Evolutionary conservation across 2,329 filamentous ascomycete species (phyloP), one percentile per base, ranked within the genome.

Genomic region (Colletotrichum truncatum): DNA sequence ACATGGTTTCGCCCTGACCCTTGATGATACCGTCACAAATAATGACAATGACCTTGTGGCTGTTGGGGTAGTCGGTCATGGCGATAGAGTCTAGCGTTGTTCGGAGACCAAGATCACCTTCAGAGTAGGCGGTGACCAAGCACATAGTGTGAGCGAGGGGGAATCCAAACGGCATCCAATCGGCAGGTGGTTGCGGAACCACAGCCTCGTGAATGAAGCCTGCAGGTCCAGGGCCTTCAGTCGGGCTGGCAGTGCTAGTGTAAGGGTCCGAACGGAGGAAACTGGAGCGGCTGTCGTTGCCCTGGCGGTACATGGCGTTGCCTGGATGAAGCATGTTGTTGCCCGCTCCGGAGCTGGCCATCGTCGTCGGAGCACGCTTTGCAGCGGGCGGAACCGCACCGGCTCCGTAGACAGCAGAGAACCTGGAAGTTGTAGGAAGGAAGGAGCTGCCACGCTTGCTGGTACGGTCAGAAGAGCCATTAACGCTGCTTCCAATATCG

Each of bases 21-120:
- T 98, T 98, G 84, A 99, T 97, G 75, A 98, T 88, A 80, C 96
- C 96, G 77, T 99, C 96, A 80, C 96, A 99, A 72, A 99, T 93
- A 72, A 98, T 93, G 66, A 99, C 86, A 71, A 99, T 96, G 26
- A 94, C 89, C 81, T 99, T 99, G 86, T 99, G 97, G 77, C 95
- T 98, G 85, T 99, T 99, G 52, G 96, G 96, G 73, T 99, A 99
- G 78, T 99, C 97, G 3, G 96, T 99, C 80, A 93, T 97, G 52
- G 95, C 96, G 75, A 99, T 91, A 1, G 96, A 99, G 80, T 99
- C 94, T 26, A 99, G 83, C 1, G 96, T 99, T 1, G 94, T 97
- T 49, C 96, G 91, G 60, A 99, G 87, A 73, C 95, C 96, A 66
- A 97, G 91, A 69, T 91, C 93, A 70, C 96, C 96, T 82, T 99